phyloP scores from a whole-genome alignment of 2,329 filamentous ascomycete species.

The Paraconiothyrium sp. region DNA sequence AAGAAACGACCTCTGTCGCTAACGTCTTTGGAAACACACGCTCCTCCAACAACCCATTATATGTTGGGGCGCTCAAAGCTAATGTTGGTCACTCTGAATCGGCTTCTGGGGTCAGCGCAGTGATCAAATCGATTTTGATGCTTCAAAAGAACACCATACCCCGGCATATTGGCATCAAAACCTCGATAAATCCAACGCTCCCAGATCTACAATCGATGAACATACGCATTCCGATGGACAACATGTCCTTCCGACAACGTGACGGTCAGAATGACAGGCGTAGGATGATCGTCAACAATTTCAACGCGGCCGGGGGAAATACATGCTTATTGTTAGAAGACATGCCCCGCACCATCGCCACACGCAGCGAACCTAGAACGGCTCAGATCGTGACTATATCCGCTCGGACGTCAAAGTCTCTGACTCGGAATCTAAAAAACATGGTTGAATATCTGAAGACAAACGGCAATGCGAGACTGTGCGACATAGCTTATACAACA shows the following conservation, averaged over 20 bases:
- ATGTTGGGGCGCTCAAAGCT: slow-evolving; percentile 43
- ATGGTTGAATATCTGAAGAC: slow-evolving; percentile 20
- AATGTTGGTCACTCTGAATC: slow-evolving; percentile 49
- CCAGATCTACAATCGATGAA: slow-evolving; percentile 59
- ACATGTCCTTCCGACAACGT: slow-evolving; percentile 55
- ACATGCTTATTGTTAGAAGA: slow-evolving; percentile 40
- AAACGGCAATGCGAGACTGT: slow-evolving; percentile 14
- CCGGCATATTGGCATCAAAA: slow-evolving; percentile 63
- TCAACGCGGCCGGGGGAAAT: slow-evolving; percentile 51
- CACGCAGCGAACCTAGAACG: slow-evolving; percentile 20
- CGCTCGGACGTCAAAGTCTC: slow-evolving; percentile 7
- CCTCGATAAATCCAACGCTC: slow-evolving; percentile 51
- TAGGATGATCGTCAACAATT: slow-evolving; percentile 45
- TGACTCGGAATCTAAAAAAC: slow-evolving; percentile 20
- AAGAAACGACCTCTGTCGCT: slow-evolving; percentile 29
- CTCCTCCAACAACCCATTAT: slow-evolving; percentile 23
- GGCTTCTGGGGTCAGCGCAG: slow-evolving; percentile 37
- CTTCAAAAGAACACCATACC: slow-evolving; percentile 48
- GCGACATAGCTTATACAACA: slow-evolving; percentile 30
- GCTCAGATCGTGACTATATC: slow-evolving; percentile 28
- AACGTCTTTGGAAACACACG: slow-evolving; percentile 23
- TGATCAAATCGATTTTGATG: slow-evolving; percentile 49
- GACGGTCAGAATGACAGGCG: slow-evolving; percentile 40
- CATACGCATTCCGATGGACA: slow-evolving; percentile 23
- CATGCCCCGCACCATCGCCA: neutral